Evolutionary conservation across 78 protist species (phyloP).

Genomic region (Isochrysis galbana): DNA sequence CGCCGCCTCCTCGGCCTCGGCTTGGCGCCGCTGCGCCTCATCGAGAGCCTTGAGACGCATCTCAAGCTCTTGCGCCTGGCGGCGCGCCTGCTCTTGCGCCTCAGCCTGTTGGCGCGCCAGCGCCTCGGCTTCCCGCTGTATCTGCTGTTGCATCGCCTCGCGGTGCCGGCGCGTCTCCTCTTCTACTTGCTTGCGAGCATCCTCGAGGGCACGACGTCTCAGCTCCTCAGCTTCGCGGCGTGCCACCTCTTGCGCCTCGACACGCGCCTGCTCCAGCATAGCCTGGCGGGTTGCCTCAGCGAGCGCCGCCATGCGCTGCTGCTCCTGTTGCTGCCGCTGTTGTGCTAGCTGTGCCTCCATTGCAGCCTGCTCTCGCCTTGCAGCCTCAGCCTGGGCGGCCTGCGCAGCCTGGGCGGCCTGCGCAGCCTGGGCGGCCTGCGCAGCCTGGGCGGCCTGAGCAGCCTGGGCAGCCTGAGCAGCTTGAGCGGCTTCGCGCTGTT

Average conservation of each 20-base stretch:
- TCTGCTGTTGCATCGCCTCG: neutral
- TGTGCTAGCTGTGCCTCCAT: neutral
- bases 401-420: neutral
- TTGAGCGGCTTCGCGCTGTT: no score
- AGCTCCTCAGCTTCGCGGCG: neutral
- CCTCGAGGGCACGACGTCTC: neutral
- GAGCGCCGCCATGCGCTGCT: neutral
- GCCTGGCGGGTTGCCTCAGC: neutral
- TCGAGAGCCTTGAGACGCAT: neutral
- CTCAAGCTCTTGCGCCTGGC: conserved; percentile 10
- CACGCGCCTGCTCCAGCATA: neutral
- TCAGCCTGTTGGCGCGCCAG: neutral
- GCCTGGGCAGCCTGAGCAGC: no score
- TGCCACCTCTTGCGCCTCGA: neutral
- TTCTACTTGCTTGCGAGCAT: neutral
- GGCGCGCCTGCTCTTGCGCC: neutral
- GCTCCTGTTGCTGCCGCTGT: neutral
- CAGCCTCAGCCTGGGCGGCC: neutral
- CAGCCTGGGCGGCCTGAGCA: no score
- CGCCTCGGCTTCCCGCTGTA: neutral
- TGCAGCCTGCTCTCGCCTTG: neutral
- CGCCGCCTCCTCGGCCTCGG: neutral
- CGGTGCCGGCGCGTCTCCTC: conserved; percentile 14
- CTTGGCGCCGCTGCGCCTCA: neutral
- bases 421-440: no score